Evolutionary conservation across 1,139 yeast species (phyloP), one percentile per base, ranked within the genome.

Genomic region (Saccharomyces hybrid): DNA sequence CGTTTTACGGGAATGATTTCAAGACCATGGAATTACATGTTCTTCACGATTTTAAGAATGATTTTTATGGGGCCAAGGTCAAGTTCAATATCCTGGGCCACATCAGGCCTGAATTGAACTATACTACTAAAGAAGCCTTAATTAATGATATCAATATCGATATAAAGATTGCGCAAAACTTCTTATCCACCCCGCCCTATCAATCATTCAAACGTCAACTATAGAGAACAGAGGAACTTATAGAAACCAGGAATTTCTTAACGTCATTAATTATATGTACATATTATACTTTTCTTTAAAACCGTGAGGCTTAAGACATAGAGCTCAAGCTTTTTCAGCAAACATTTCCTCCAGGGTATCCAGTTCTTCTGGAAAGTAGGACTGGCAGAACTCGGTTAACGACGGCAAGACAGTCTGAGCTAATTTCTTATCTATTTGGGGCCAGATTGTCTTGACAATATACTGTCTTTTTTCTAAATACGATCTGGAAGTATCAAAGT

Each of bases 41-140:
- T 13, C 79, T 95, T 54, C 95, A 89, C 71, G 73, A 83, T 55
- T 93, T 91, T 65, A 61, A 68, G 1, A 66, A 74, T 4, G 78
- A 80, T 57, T 95, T 95, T 69, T 95, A 95, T 65, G 99, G 99
- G 2, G 95, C 96, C 11, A 63, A 71, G 14, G 77, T 93, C 57
- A 78, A 77, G 58, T 82, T 87, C 63, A 78, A 78, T 48, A 82
- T 95, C 2, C 75, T 91, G 62, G 99, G 99, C 0, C 91, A 88
- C 68, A 82, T 95, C 49, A 79, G 99, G 59, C 96, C 97, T 0
- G 98, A 95, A 69, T 77, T 89, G 63, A 81, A 91, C 68, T 95
- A 90, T 68, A 86, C 90, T 11, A 83, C 96, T 5, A 78, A 83
- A 60, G 97, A 93, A 60, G 96, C 95, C 0, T 75, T 95, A 63